A percentile compares a stretch with the other conserved stretches of the same genome.
Conservation (phyloP, 257 asterid species). For the Agastache rugosa region DNA sequence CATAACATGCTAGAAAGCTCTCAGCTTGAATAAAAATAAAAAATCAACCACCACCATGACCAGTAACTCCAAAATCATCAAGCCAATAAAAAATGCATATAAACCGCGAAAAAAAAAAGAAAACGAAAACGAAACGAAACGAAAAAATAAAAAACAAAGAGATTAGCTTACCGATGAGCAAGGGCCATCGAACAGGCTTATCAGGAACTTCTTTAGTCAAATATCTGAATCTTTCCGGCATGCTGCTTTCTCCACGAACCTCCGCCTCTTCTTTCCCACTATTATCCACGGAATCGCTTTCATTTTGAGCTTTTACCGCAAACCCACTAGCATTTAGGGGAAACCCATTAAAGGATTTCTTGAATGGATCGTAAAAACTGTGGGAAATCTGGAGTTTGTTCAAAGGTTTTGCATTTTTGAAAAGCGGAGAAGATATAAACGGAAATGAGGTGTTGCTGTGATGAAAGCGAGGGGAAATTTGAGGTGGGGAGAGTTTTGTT, state of each 20-base stretch:
- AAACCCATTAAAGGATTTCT: conserved; percentile 34
- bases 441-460: conserved; percentile 31
- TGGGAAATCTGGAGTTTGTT: conserved; percentile 38
- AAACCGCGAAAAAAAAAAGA: neutral
- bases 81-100: neutral
- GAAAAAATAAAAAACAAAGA: neutral
- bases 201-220: conserved; percentile 84
- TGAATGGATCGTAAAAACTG: conserved; percentile 38
- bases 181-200: conserved; percentile 81
- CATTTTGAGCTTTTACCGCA: conserved; percentile 49
- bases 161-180: conserved; percentile 60
- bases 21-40: neutral
- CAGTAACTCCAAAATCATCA: neutral
- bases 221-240: conserved; percentile 86
- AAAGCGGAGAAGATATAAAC: conserved; percentile 24
- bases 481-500: conserved; percentile 34
- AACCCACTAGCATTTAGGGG: conserved; percentile 43
- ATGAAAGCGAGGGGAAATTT: conserved; percentile 33
- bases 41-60: conserved; percentile 1
- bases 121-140: neutral
- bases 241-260: conserved; percentile 71
- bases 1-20: conserved; percentile 13
- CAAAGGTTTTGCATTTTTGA: conserved; percentile 35
- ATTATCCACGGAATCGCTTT: conserved; percentile 36
- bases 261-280: conserved; percentile 52